Conservation (phyloP, 805 yeast species). For the Metschnikowia kofuensis region DNA sequence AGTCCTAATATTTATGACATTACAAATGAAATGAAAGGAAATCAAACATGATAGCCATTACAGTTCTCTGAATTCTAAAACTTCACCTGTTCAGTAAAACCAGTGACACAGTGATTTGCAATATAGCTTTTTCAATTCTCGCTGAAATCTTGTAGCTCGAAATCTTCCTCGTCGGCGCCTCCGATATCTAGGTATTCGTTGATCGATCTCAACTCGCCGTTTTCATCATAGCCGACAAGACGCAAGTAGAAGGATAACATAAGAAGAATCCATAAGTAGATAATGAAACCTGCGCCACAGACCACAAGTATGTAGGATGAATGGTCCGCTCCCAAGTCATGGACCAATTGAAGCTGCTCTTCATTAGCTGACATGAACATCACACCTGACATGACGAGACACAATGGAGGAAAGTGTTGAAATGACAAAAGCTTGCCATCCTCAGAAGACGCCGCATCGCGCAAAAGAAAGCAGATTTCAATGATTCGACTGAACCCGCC, state of each 20-base stretch:
- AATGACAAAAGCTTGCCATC: slow-evolving; percentile 57
- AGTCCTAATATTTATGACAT: too few relatives aligned
- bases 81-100: too few relatives aligned
- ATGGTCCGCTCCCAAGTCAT: slow-evolving; percentile 77
- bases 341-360: slow-evolving; percentile 73
- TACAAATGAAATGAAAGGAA: too few relatives aligned
- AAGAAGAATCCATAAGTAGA: slow-evolving; percentile 64
- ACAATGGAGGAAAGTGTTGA: slow-evolving; percentile 85
- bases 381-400: slow-evolving; percentile 73
- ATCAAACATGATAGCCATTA: too few relatives aligned
- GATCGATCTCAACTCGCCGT: slow-evolving; percentile 28
- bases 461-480: slow-evolving; percentile 75
- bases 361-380: slow-evolving; percentile 92
- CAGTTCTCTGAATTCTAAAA: too few relatives aligned
- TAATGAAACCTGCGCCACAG: slow-evolving; percentile 68
- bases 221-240: slow-evolving; percentile 40
- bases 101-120: too few relatives aligned
- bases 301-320: slow-evolving; percentile 75
- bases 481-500: slow-evolving; percentile 76
- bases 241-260: slow-evolving; percentile 56
- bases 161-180: slow-evolving; percentile 26
- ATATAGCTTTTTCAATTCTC: slow-evolving; percentile 7
- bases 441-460: slow-evolving; percentile 48
- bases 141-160: slow-evolving; percentile 34
- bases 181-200: slow-evolving; percentile 18